These are phyloP conservation scores for Dendrobium catenatum DNA, from an alignment of 106 monocot genomes.

Conservation along the genomic window DNA sequence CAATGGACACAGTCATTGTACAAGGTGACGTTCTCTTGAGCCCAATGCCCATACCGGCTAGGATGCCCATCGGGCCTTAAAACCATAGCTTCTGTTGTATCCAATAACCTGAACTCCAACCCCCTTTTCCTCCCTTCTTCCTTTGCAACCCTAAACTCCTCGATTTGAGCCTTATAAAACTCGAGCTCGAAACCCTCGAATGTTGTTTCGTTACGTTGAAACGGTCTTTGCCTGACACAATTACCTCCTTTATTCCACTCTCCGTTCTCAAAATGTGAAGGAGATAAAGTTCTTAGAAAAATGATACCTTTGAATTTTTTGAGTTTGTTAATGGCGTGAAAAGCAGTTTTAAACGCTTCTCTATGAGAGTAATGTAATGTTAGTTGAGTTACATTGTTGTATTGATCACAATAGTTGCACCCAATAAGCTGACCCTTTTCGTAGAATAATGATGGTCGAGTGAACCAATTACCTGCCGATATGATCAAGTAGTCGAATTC, in stretches of 20 bases:
- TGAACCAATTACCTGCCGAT: conserved; percentile 13
- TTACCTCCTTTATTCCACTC: conserved; percentile 15
- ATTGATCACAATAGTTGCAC: conserved; percentile 11
- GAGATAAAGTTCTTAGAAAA: conserved; percentile 13
- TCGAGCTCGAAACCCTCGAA: neutral
- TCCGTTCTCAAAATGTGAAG: conserved; percentile 20
- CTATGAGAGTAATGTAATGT: conserved; percentile 11
- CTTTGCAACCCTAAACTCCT: conserved; percentile 5
- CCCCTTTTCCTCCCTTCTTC: conserved; percentile 8
- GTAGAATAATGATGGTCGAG: conserved; percentile 11
- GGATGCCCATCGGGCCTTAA: conserved; percentile 19
- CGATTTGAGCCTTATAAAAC: conserved; percentile 2
- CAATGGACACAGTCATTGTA: conserved; percentile 40
- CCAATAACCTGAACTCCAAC: conserved; percentile 14
- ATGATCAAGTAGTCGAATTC: conserved; percentile 9
- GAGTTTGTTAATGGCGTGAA: conserved; percentile 7
- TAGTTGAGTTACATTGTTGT: neutral
- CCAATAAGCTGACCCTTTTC: conserved; percentile 5
- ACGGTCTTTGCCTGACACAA: conserved; percentile 14
- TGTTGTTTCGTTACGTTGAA: neutral
- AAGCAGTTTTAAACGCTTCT: conserved; percentile 11
- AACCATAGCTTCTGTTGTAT: conserved; percentile 14
- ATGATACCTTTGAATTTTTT: conserved; percentile 5
- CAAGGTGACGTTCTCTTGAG: neutral
- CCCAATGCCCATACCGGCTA: conserved; percentile 21